Conservation (phyloP, 2,329 filamentous ascomycete species). For the Calonectria hawksworthii region DNA sequence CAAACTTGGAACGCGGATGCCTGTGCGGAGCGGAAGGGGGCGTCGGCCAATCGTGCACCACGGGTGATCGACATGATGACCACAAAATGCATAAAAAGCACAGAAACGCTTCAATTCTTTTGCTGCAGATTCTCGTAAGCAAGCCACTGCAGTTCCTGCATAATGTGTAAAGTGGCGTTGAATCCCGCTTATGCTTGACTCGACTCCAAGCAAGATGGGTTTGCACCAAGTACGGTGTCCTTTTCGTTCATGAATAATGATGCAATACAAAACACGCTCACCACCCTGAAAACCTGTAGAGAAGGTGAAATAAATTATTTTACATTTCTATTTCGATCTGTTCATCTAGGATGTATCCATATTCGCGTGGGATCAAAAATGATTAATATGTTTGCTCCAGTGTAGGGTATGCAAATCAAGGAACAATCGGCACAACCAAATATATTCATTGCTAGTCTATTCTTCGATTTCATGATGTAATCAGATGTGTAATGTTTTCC, state of each 20-base stretch:
- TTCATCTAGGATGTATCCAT: not conserved
- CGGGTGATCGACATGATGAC: not conserved
- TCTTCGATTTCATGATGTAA: not conserved
- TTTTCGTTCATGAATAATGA: not conserved
- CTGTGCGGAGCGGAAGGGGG: too few species aligned
- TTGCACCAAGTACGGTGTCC: not conserved
- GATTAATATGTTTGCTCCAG: not conserved
- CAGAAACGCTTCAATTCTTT: not conserved
- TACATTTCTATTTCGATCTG: too few species aligned
- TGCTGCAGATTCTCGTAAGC: not conserved
- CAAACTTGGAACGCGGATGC: not conserved
- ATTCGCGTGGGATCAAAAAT: not conserved
- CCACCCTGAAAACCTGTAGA: too few species aligned
- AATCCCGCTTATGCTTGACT: not conserved
- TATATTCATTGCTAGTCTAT: not conserved
- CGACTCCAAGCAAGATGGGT: not conserved
- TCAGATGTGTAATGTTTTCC: not conserved
- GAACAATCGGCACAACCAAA: not conserved
- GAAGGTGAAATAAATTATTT: not conserved
- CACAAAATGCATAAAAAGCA: not conserved
- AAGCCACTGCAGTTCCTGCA: not conserved
- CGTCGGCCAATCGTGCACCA: not conserved
- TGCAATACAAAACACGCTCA: too few species aligned
- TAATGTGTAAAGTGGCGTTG: not conserved
- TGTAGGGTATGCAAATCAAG: not conserved